Base-by-base conservation (phyloP, 306 rosid species). In the Quercus suber region DNA sequence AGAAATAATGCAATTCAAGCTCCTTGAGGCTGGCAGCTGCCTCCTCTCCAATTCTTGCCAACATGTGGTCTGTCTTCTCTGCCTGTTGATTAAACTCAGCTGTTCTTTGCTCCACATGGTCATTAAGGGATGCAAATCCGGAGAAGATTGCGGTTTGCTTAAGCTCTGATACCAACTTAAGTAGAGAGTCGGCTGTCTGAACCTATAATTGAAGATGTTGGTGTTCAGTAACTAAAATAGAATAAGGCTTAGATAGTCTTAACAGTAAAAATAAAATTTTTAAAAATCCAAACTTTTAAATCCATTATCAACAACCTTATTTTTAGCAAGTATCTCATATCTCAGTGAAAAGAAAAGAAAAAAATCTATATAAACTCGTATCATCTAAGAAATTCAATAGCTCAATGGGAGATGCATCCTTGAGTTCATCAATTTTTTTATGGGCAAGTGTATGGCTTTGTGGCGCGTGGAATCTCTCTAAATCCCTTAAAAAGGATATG, bases 141-240 rank as follows among this genome's bases (percentile, higher is more conserved):
- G 99, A 93, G 83, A 94, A 94, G 30, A 94, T 90, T 71, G 97
- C 97, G 3, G 97, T 90, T 78, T 94, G 98, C 87, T 94, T 92
- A 82, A 94, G 82, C 84, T 90, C 98, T 1, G 93, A 89, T 68
- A 94, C 97, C 77, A 90, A 83, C 83, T 90, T 90, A 43, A 92
- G 91, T 4, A 92, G 82, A n/a, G 97, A 89, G 80, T 94, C 99
- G 58, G 97, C 90, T 59, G 95, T 88, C 79, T 91, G 97, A 75
- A 87, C 98, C 97, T 89, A 81, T 30, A 51, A 52, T 75, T 23
- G 55, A 81, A 68, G 65, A 71, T 31, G 49, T 31, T 65, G 7
- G 23, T 20, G 33, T 18, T 33, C 37, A 33, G 37, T 33, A 33
- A 33, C 6, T 33, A 5, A 5, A 33, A 33, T 33, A 33, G 37